phyloP scores from a whole-genome alignment of 306 rosid genomes.

The Calophaca sinica region DNA sequence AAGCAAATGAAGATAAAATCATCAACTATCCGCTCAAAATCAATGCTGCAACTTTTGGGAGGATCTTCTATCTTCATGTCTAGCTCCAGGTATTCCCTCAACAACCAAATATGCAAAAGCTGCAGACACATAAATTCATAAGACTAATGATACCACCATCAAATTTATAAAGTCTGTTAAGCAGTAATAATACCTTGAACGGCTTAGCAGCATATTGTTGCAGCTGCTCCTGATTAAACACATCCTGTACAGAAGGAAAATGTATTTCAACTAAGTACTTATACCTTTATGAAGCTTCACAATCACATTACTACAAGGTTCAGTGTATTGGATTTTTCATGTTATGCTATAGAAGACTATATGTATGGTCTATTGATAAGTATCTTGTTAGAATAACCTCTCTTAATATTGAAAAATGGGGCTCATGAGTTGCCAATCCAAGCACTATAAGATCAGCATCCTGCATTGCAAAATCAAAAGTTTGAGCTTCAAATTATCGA shows the following conservation, averaged over 20 bases:
- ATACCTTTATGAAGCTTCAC: background rate
- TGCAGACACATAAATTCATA: constrained; percentile 40
- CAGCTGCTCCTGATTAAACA: background rate
- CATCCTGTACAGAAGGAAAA: constrained; percentile 36
- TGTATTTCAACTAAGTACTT: background rate
- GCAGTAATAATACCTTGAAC: constrained; percentile 50
- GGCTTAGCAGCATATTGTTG: constrained; percentile 17
- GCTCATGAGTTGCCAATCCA: constrained; percentile 64
- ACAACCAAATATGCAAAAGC: constrained; percentile 65
- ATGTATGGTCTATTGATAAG: too few relatives aligned
- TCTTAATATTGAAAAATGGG: constrained; percentile 69
- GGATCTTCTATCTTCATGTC: constrained; percentile 59
- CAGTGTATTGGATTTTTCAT: background rate
- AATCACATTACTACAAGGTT: background rate
- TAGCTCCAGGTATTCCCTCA: constrained; percentile 66
- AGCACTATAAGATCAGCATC: constrained; percentile 73
- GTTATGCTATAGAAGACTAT: background rate
- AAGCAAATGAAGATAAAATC: constrained; percentile 67
- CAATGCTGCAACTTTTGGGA: constrained; percentile 44
- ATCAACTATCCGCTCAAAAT: constrained; percentile 63
- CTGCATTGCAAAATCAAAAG: constrained; percentile 48
- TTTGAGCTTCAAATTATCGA: background rate
- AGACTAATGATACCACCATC: background rate
- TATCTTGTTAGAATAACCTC: constrained; percentile 51
- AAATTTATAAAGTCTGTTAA: background rate